phyloP scores from a whole-genome alignment of 768 basidiomycete species.

The Baorangia bicolor region DNA sequence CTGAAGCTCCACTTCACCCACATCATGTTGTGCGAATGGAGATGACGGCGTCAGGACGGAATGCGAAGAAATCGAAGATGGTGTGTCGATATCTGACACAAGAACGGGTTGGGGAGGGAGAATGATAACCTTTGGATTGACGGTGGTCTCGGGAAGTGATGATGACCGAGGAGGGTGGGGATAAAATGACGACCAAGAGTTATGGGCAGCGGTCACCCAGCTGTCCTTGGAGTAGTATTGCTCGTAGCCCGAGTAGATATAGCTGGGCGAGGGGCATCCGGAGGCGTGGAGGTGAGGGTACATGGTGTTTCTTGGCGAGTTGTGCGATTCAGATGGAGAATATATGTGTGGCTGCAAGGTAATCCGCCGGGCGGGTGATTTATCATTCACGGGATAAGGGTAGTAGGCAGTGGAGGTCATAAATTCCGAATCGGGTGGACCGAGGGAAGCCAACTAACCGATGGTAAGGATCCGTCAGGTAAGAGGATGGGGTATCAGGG shows the following conservation, averaged over 20 bases:
- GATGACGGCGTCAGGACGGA: slow-evolving; percentile 33
- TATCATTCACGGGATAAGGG: slow-evolving; percentile 27
- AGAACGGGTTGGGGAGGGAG: slow-evolving; percentile 21
- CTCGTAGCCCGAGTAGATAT: slow-evolving; percentile 25
- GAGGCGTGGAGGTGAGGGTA: slow-evolving; percentile 24
- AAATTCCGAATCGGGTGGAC: slow-evolving; percentile 22
- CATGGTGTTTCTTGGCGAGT: slow-evolving; percentile 24
- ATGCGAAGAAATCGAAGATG: slow-evolving; percentile 32
- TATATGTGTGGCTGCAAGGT: slow-evolving; percentile 33
- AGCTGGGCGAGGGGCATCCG: slow-evolving; percentile 20
- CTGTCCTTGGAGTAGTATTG: slow-evolving; percentile 23
- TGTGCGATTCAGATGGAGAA: slow-evolving; percentile 26
- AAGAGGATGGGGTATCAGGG: slow-evolving; percentile 31
- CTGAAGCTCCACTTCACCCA: slow-evolving; percentile 8
- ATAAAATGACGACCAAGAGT: slow-evolving; percentile 23
- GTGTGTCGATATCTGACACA: slow-evolving; percentile 30
- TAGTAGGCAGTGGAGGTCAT: slow-evolving; percentile 34
- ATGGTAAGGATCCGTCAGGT: slow-evolving; percentile 15
- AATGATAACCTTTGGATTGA: slow-evolving; percentile 32
- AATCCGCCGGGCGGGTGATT: slow-evolving; percentile 21
- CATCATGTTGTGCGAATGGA: slow-evolving; percentile 24
- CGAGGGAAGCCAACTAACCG: slow-evolving; percentile 18
- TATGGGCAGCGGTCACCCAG: slow-evolving; percentile 11
- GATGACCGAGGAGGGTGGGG: slow-evolving; percentile 15
- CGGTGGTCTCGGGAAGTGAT: slow-evolving; percentile 11